Evolutionary conservation across 1,139 yeast species (phyloP).

Genomic region (Kodamaea sp.): DNA sequence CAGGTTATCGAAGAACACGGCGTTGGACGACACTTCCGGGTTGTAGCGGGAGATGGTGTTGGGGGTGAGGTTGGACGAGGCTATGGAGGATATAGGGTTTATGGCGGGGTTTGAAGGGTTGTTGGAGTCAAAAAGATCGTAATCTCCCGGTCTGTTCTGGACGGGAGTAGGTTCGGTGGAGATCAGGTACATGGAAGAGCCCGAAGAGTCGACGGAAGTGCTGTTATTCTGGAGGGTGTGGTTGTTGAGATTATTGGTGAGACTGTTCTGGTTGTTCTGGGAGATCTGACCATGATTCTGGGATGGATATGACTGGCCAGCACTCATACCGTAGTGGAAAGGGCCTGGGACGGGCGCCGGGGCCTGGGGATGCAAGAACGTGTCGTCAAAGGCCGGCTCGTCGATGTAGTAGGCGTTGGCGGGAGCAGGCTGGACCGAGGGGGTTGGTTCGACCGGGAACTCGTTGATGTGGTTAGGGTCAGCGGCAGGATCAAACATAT

Average conservation of each 20-base stretch:
- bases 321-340: constrained; percentile 11
- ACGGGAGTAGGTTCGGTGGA: constrained; percentile 2
- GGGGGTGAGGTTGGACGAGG: not conserved
- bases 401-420: constrained; percentile 8
- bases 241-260: constrained; percentile 4
- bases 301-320: constrained; percentile 23
- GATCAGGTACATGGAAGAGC: constrained; percentile 1
- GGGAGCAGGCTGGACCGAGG: not conserved
- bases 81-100: too few relatives aligned
- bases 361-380: constrained; percentile 5
- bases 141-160: not conserved
- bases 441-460: constrained; percentile 8
- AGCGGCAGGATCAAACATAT: constrained; percentile 23
- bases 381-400: constrained; percentile 10
- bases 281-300: too few relatives aligned
- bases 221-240: constrained; percentile 1
- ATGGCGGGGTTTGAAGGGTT: constrained; percentile 1
- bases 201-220: constrained; percentile 1
- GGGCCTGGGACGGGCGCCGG: constrained; percentile 1
- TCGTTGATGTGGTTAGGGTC: constrained; percentile 19
- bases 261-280: constrained; percentile 5
- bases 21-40: constrained; percentile 3
- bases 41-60: not conserved
- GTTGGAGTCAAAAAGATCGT: constrained; percentile 2
- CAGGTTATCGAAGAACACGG: constrained; percentile 6